Evolutionary conservation across 164 flowering plant species (phyloP).

Genomic region (Saururus chinensis): DNA sequence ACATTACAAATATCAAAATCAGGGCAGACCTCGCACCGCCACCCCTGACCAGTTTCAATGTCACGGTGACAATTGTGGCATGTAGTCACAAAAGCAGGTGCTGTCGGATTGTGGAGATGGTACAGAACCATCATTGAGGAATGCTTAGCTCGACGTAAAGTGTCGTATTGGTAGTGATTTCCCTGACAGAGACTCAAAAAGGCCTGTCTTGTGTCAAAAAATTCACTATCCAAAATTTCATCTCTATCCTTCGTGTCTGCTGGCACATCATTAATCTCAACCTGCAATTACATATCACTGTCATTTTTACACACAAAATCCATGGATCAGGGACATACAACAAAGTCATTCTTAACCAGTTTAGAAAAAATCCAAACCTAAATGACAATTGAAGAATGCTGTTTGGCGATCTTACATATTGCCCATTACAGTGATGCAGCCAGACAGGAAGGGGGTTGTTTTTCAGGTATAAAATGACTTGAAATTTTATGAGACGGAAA

Average conservation of each 20-base stretch:
- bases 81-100: conserved; percentile 94
- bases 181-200: conserved; percentile 98
- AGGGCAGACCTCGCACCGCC: conserved; percentile 98
- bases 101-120: conserved; percentile 99
- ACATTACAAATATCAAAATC: conserved; percentile 88
- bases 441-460: too few relatives aligned
- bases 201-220: conserved; percentile 97
- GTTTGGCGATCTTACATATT: too few relatives aligned
- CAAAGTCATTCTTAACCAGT: too few relatives aligned
- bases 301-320: neutral
- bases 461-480: too few relatives aligned
- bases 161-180: conserved; percentile 97
- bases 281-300: conserved; percentile 30
- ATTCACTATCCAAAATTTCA: conserved; percentile 96
- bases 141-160: conserved; percentile 96
- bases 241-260: conserved; percentile 86
- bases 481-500: too few relatives aligned
- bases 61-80: conserved; percentile 75
- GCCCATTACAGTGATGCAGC: too few relatives aligned
- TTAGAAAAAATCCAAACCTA: too few relatives aligned
- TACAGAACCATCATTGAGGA: conserved; percentile 99
- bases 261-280: conserved; percentile 70
- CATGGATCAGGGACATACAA: neutral
- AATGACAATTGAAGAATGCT: too few relatives aligned
- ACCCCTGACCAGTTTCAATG: conserved; percentile 95